phyloP scores from a whole-genome alignment of 2,329 filamentous ascomycete species.

The Geosmithia morbida region DNA sequence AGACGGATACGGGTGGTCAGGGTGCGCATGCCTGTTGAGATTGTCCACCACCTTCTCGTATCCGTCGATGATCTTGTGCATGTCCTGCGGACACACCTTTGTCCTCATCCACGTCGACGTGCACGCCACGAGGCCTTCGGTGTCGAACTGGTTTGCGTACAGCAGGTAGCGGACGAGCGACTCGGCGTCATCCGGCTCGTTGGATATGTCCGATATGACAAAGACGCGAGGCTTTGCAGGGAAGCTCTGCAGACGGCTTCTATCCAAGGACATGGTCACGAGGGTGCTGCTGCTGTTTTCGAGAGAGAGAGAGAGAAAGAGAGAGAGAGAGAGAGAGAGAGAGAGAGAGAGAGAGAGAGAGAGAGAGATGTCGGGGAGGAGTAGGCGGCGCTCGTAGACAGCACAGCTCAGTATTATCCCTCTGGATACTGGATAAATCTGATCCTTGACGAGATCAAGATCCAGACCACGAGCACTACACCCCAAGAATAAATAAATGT shows the following conservation, averaged over 20 bases:
- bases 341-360: too few species aligned
- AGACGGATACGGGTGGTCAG: constrained; percentile 23
- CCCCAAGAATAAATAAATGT: background rate
- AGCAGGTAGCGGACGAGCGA: constrained; percentile 24
- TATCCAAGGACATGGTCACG: background rate
- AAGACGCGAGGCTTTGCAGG: constrained; percentile 16
- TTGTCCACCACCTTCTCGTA: constrained; percentile 1
- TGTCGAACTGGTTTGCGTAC: constrained; percentile 26
- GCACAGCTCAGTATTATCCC: too few species aligned
- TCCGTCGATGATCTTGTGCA: constrained; percentile 2
- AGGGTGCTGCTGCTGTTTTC: too few species aligned
- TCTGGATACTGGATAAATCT: too few species aligned
- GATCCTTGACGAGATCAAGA: too few species aligned
- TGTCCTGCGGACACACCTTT: constrained; percentile 8
- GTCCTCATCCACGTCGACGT: constrained; percentile 27
- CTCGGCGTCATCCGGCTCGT: constrained; percentile 26
- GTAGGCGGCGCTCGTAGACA: too few species aligned
- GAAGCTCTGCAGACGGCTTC: background rate
- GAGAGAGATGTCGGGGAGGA: too few species aligned
- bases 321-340: too few species aligned
- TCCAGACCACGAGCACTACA: too few species aligned
- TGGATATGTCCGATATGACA: constrained; percentile 24
- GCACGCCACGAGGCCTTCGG: constrained; percentile 22
- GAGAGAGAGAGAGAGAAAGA: too few species aligned
- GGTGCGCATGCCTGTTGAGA: constrained; percentile 20